phyloP scores from a whole-genome alignment of 2,329 filamentous ascomycete genomes.

The Pseudocercospora macadamiae region DNA sequence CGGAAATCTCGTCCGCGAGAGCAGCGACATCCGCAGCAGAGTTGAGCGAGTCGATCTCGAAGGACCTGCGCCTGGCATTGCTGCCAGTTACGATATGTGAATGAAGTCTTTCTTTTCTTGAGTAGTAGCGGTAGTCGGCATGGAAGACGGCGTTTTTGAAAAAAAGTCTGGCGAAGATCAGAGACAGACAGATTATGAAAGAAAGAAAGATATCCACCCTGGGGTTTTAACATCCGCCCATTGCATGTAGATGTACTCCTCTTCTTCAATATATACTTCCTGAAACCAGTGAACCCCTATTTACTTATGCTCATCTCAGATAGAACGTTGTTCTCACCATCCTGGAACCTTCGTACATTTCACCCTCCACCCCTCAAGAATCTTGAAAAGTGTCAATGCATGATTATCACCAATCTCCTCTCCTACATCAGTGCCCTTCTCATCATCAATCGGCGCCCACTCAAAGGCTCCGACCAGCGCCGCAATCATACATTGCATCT shows the following conservation, averaged over 20 bases:
- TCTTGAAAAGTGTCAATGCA: constrained; percentile 21
- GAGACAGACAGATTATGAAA: not conserved
- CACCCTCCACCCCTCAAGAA: constrained; percentile 17
- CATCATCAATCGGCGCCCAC: not conserved
- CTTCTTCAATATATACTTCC: constrained; percentile 2
- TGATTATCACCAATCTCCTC: constrained; percentile 19
- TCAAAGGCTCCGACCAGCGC: constrained; percentile 16
- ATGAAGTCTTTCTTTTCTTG: constrained; percentile 1
- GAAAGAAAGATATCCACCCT: constrained; percentile 5
- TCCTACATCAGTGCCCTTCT: constrained; percentile 12
- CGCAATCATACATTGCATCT: constrained; percentile 18
- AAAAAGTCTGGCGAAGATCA: not conserved
- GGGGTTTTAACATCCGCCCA: not conserved
- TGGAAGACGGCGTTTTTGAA: constrained; percentile 13
- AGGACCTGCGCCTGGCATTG: constrained; percentile 51
- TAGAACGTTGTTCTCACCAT: too few relatives aligned
- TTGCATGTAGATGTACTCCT: constrained; percentile 8
- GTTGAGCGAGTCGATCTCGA: constrained; percentile 59
- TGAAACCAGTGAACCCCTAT: too few relatives aligned
- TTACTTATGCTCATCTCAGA: too few relatives aligned
- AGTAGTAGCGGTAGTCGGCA: constrained; percentile 5
- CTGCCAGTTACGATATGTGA: constrained; percentile 38
- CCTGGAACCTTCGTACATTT: constrained; percentile 2
- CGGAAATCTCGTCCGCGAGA: constrained; percentile 73
- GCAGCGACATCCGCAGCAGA: constrained; percentile 51